A percentile compares a stretch with the other conserved stretches of the same genome.
Evolutionary conservation across 768 basidiomycete genomes (phyloP).

Genomic region (Naematelia aurantialba): DNA sequence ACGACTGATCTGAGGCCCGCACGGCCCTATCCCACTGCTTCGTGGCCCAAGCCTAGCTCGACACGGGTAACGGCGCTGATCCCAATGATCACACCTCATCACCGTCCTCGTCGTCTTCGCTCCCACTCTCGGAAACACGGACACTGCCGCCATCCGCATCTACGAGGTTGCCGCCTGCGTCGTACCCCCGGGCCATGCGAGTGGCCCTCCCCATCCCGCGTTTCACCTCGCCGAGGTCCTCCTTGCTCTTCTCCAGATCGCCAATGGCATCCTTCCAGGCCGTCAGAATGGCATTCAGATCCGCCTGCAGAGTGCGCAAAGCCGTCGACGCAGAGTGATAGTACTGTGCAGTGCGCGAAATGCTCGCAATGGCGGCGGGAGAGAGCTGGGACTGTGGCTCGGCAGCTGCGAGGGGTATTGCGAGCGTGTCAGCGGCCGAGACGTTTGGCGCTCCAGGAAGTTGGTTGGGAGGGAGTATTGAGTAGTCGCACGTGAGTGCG

Average conservation of each 20-base stretch:
- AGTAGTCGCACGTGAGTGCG: too few species aligned
- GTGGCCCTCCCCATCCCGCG: constrained; percentile 33
- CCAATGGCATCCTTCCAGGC: constrained; percentile 42
- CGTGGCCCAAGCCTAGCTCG: too few species aligned
- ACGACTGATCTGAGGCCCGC: too few species aligned
- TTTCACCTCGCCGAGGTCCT: constrained; percentile 32
- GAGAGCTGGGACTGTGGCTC: too few species aligned
- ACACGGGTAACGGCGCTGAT: too few species aligned
- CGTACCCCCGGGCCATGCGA: constrained; percentile 18
- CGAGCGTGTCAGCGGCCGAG: too few species aligned
- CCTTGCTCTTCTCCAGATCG: constrained; percentile 34
- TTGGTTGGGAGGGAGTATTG: too few species aligned
- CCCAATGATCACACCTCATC: background rate
- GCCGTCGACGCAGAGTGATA: constrained; percentile 18
- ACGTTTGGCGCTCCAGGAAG: too few species aligned
- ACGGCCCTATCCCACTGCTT: too few species aligned
- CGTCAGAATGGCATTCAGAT: constrained; percentile 33
- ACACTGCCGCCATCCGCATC: background rate
- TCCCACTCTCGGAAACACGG: background rate
- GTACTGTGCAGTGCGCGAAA: background rate
- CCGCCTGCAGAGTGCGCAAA: constrained; percentile 18
- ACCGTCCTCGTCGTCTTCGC: background rate
- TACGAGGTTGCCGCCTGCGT: background rate
- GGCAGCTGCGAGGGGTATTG: too few species aligned
- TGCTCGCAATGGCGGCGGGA: background rate